These are phyloP conservation scores for Prunus fruticosa DNA, from an alignment of 306 rosid genomes.

Conservation along the genomic window DNA sequence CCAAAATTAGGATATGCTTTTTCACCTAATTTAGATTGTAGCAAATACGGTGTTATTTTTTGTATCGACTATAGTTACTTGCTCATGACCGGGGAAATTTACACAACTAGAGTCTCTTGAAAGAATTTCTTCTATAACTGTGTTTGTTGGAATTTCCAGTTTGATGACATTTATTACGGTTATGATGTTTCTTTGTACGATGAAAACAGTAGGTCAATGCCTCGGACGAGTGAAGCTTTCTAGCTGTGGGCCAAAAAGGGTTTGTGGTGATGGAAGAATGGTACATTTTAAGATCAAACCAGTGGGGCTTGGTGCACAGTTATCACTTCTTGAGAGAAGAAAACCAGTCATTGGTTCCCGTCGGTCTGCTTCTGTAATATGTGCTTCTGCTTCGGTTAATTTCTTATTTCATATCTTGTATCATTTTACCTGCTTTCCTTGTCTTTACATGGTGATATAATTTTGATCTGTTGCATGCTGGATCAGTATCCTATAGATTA, in stretches of 20 bases:
- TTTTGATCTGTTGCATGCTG: background rate
- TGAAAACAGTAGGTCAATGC: constrained; percentile 19
- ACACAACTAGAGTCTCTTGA: too few relatives aligned
- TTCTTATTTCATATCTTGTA: constrained; percentile 11
- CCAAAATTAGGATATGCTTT: background rate
- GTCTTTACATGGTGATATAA: background rate
- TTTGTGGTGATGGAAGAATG: constrained; percentile 26
- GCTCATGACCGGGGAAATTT: background rate
- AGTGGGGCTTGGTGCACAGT: constrained; percentile 5
- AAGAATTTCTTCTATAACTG: background rate
- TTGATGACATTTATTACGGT: background rate
- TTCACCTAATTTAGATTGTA: too few relatives aligned
- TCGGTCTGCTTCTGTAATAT: constrained; percentile 31
- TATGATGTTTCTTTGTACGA: background rate
- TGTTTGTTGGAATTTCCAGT: background rate
- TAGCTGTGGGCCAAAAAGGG: constrained; percentile 26
- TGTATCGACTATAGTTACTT: background rate
- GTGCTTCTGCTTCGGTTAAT: constrained; percentile 60
- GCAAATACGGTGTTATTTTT: background rate
- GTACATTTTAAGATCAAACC: constrained; percentile 25
- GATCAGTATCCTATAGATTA: background rate
- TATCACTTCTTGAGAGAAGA: constrained; percentile 9
- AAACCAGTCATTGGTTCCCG: constrained; percentile 10
- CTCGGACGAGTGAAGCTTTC: background rate
- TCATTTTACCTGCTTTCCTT: constrained; percentile 9